phyloP scores from a whole-genome alignment of 1,284 basidiomycete species.

The Anthracocystis panici-leucophaei region DNA sequence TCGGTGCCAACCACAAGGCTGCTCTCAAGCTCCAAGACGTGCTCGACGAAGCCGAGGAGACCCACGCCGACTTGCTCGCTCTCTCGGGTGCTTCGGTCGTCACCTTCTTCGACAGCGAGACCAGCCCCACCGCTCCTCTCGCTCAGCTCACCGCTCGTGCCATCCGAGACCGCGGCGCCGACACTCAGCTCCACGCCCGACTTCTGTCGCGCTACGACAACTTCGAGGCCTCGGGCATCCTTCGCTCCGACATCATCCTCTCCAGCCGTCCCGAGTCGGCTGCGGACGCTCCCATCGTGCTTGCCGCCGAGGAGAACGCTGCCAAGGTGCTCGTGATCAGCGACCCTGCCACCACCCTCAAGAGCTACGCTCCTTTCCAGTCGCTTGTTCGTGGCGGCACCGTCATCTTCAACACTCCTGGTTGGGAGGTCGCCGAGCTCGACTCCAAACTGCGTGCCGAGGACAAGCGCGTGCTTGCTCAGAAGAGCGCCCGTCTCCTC shows the following conservation, averaged over 20 bases:
- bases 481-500: conserved; percentile 56
- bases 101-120: conserved; percentile 66
- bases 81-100: conserved; percentile 57
- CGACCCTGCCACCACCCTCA: conserved; percentile 61
- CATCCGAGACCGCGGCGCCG: conserved; percentile 53
- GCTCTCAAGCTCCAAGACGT: conserved; percentile 50
- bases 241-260: conserved; percentile 63
- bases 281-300: conserved; percentile 56
- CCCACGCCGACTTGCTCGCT: conserved; percentile 50
- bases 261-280: conserved; percentile 51
- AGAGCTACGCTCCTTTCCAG: conserved; percentile 60
- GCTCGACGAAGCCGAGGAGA: conserved; percentile 43
- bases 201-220: conserved; percentile 68
- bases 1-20: conserved; percentile 32
- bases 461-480: conserved; percentile 63
- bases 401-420: conserved; percentile 64
- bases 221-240: conserved; percentile 61
- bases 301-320: conserved; percentile 54
- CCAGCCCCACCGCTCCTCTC: conserved; percentile 54
- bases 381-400: conserved; percentile 61
- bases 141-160: conserved; percentile 58
- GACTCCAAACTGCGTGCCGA: conserved; percentile 60
- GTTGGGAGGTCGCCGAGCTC: conserved; percentile 65
- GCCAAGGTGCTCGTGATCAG: conserved; percentile 61
- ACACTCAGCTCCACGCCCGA: conserved; percentile 55